Base-by-base conservation (phyloP, 2,329 filamentous ascomycete genomes). In the Aspergillus aculeatus region DNA sequence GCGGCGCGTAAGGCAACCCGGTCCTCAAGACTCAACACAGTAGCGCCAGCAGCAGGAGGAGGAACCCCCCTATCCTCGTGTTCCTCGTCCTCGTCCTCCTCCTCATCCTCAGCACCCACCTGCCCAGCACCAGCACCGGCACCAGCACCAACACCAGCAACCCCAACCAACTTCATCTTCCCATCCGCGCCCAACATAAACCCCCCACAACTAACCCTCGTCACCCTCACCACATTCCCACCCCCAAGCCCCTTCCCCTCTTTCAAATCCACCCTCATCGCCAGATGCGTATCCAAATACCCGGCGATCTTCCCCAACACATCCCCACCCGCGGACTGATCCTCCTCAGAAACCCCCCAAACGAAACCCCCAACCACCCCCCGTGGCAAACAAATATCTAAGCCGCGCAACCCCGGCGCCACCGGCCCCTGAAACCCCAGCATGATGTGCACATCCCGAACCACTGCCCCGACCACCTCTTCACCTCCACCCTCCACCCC, bases 401-500 rank as follows among this genome's bases (percentile, higher is more conserved):
- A 59, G 2, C 68, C 65, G 52, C 71, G 73, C 32, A 79, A 54
- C 1, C 66, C 64, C 0, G 76, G 74, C 16, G 75, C 68, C 26
- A 78, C 64, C 0, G 69, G 65, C 7, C 70, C 54, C 4, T 73
- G 70, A 59, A 79, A 78, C 1, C 74, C 70, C 5, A 79, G 56
- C 0, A 76, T 77, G 14, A 78, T 64, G 32, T 79, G 77, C 49
- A 75, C 64, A 53, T 78, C 77, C 51, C 72, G 76, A 14, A 78
- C 60, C 9, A 72, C 38, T 5, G 14, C 16, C 16, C 16, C 38
- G 12, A 44, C 38, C 16, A 44, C 38, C 5, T 19, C 38, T 6
- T 19, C 38, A 7, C 16, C 38, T 3, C 14, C 35, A 14, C 12
- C 35, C 14, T 16, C 35, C 2, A 62, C 72, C 65, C 64, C 23